A percentile compares a stretch with the other conserved stretches of the same genome.
Conservation (phyloP, 306 rosid genomes). For the Echinosophora koreensis region DNA sequence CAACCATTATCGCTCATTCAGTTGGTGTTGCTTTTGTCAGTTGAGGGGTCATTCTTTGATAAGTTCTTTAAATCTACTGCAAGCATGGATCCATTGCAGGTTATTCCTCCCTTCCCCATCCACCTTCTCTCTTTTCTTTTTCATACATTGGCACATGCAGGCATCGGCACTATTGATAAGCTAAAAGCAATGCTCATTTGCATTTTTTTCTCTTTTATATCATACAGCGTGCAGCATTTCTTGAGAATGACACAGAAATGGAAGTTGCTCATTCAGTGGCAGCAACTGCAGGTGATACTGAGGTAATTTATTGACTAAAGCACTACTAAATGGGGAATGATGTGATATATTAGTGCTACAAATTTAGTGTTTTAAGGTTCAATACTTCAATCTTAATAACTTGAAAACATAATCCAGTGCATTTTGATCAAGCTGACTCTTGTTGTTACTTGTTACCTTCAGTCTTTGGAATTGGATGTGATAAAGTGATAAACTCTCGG, state of each 20-base stretch:
- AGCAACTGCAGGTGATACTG: slow-evolving; percentile 90
- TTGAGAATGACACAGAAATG: slow-evolving; percentile 87
- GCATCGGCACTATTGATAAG: not conserved
- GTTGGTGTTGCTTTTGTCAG: slow-evolving; percentile 53
- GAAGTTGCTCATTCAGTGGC: slow-evolving; percentile 95
- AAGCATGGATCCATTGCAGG: slow-evolving; percentile 84
- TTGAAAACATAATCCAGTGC: not conserved
- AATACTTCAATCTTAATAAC: not conserved
- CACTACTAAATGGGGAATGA: not conserved
- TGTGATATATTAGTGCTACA: not conserved
- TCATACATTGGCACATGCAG: not conserved
- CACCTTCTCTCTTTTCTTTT: slow-evolving; percentile 28
- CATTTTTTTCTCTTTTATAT: slow-evolving; percentile 24
- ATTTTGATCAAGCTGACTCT: not conserved
- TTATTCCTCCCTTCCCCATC: slow-evolving; percentile 41
- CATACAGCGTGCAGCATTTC: slow-evolving; percentile 83
- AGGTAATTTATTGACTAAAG: slow-evolving; percentile 53
- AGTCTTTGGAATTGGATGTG: not conserved
- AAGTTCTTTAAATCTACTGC: slow-evolving; percentile 84
- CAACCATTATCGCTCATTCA: slow-evolving; percentile 18
- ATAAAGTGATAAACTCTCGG: not conserved
- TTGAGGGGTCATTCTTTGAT: slow-evolving; percentile 85
- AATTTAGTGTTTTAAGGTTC: not conserved
- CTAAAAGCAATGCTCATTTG: slow-evolving; percentile 27
- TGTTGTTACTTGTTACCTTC: slow-evolving; percentile 1